Conservation (phyloP, 805 yeast species). For the Candida khao-thaluensis region DNA sequence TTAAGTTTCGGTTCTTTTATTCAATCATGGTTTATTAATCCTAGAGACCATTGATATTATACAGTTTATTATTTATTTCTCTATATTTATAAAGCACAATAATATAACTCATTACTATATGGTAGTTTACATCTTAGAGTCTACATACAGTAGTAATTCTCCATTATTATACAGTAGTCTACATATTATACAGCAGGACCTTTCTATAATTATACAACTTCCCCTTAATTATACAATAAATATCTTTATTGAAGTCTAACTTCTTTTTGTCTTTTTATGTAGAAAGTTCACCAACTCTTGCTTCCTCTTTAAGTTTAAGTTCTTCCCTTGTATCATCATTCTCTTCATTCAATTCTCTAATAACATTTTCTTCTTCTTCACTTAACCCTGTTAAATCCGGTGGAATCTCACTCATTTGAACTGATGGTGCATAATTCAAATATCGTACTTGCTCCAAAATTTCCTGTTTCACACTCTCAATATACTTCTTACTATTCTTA, state of each 20-base stretch:
- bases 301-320: constrained; percentile 25
- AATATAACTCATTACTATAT: too few relatives aligned
- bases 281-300: constrained; percentile 16
- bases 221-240: too few relatives aligned
- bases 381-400: constrained; percentile 54
- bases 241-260: too few relatives aligned
- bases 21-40: constrained; percentile 16
- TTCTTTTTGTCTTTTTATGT: background rate
- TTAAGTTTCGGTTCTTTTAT: constrained; percentile 19
- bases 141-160: too few relatives aligned
- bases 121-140: too few relatives aligned
- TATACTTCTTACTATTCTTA: constrained; percentile 76
- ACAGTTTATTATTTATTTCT: too few relatives aligned
- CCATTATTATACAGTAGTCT: too few relatives aligned
- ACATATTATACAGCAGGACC: too few relatives aligned
- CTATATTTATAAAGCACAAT: too few relatives aligned
- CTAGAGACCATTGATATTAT: background rate
- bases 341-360: constrained; percentile 39
- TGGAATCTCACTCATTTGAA: constrained; percentile 86
- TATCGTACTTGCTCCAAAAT: constrained; percentile 78
- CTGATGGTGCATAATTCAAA: constrained; percentile 91
- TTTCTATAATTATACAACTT: too few relatives aligned
- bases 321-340: constrained; percentile 16
- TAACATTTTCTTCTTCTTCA: constrained; percentile 40
- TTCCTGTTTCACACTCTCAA: constrained; percentile 74